Percentiles rank a stretch among this genome's conserved stretches.
Conservation (phyloP, 768 basidiomycete genomes). For the Tricholoma saponaceum region DNA sequence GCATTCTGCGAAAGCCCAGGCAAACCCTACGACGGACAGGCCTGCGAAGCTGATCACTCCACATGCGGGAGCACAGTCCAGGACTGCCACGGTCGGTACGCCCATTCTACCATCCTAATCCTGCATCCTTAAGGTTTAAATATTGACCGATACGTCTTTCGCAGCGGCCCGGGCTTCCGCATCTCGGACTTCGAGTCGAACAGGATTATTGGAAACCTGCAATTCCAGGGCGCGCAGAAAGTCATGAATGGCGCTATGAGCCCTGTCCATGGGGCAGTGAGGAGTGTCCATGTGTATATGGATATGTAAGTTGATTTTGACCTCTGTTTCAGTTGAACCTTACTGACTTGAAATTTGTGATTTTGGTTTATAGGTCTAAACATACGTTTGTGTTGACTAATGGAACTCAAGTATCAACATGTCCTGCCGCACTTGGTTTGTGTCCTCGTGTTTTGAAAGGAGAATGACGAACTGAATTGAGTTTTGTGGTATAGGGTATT, state of each 20-base stretch:
- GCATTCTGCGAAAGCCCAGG: constrained; percentile 80
- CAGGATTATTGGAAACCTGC: constrained; percentile 62
- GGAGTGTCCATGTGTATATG: constrained; percentile 66
- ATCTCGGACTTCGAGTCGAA: constrained; percentile 76
- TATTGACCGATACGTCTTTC: not conserved
- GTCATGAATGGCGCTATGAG: constrained; percentile 52
- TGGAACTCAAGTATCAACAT: constrained; percentile 65
- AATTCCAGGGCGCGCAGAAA: constrained; percentile 64
- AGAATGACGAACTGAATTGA: not conserved
- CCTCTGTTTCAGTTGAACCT: not conserved
- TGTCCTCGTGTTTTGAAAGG: constrained; percentile 2
- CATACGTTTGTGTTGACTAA: constrained; percentile 62
- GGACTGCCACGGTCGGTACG: constrained; percentile 68
- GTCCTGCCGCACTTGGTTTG: constrained; percentile 75
- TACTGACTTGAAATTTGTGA: not conserved
- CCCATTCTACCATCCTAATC: not conserved
- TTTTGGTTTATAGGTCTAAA: constrained; percentile 42
- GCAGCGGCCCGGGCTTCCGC: constrained; percentile 71
- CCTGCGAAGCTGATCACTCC: constrained; percentile 67
- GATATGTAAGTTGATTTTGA: constrained; percentile 50
- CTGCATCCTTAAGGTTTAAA: not conserved
- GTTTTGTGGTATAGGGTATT: constrained; percentile 44
- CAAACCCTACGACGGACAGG: constrained; percentile 56
- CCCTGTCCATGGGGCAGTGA: constrained; percentile 55
- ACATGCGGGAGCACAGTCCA: constrained; percentile 69